Percentiles rank a stretch among this genome's conserved stretches.
Conservation (phyloP, 148 eudicot species). For the Cornus florida region DNA sequence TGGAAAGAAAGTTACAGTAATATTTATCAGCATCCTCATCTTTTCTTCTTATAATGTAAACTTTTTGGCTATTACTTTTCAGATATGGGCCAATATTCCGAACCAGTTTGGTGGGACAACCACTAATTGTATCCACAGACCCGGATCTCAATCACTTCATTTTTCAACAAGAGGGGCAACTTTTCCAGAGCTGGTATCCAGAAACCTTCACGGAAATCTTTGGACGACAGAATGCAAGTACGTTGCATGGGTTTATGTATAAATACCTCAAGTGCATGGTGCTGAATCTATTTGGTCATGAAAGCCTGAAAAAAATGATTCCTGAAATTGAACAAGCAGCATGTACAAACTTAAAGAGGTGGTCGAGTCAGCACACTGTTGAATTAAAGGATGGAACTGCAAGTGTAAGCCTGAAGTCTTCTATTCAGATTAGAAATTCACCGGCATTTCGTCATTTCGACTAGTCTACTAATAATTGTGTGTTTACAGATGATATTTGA, state of each 20-base stretch:
- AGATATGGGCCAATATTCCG: slow-evolving; percentile 59
- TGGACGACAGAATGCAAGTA: slow-evolving; percentile 62
- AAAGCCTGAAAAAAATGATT: slow-evolving; percentile 78
- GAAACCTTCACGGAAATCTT: slow-evolving; percentile 68
- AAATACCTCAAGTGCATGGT: slow-evolving; percentile 86
- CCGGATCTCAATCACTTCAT: slow-evolving; percentile 59
- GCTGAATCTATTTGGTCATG: slow-evolving; percentile 65
- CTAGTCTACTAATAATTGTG: neutral
- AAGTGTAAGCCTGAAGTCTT: slow-evolving; percentile 33
- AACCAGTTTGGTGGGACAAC: slow-evolving; percentile 69
- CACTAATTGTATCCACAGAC: slow-evolving; percentile 61
- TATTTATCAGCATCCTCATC: too few relatives aligned
- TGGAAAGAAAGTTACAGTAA: too few relatives aligned
- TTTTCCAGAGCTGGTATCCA: slow-evolving; percentile 81
- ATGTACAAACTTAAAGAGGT: slow-evolving; percentile 34
- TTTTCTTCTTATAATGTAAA: too few relatives aligned
- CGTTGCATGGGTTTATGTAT: slow-evolving; percentile 77
- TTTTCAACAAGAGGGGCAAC: slow-evolving; percentile 69
- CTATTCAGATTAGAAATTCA: neutral
- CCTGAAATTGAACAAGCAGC: slow-evolving; percentile 62
- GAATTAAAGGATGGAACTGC: slow-evolving; percentile 73
- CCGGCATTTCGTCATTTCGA: neutral
- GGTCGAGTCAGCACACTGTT: slow-evolving; percentile 43
- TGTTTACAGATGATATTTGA: neutral
- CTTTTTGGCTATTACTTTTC: too few relatives aligned